phyloP scores from a whole-genome alignment of 345 rosid species.

The Conringia planisiliqua region DNA sequence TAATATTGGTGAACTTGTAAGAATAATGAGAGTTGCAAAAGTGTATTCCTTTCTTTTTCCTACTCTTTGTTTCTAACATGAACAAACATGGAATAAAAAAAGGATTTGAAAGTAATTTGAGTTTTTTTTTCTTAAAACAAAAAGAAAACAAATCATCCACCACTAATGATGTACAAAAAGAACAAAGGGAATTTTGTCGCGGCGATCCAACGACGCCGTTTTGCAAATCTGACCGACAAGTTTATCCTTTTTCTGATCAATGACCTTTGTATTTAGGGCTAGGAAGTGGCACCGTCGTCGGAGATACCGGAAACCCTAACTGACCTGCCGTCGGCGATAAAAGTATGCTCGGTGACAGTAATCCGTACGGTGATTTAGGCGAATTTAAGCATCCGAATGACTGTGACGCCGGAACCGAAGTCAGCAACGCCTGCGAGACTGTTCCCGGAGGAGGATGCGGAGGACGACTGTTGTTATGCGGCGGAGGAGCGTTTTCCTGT shows the following conservation, averaged over 20 bases:
- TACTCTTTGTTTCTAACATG: constrained; percentile 27
- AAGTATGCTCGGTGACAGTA: constrained; percentile 58
- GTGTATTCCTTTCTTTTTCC: constrained; percentile 21
- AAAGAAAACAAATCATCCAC: constrained; percentile 20
- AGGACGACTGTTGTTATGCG: constrained; percentile 17
- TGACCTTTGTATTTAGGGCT: constrained; percentile 67
- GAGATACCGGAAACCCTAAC: constrained; percentile 61
- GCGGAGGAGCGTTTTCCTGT: constrained; percentile 30
- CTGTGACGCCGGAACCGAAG: constrained; percentile 46
- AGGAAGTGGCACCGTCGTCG: constrained; percentile 66
- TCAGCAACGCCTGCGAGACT: constrained; percentile 29
- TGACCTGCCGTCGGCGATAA: constrained; percentile 62
- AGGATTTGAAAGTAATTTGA: constrained; percentile 12
- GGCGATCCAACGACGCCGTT: constrained; percentile 21
- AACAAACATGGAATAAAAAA: constrained; percentile 12
- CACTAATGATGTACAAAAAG: constrained; percentile 39
- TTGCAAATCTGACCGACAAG: constrained; percentile 3
- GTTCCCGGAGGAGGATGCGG: constrained; percentile 20
- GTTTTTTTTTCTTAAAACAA: neutral
- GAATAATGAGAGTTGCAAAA: constrained; percentile 4
- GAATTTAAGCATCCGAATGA: constrained; percentile 81
- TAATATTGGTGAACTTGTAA: neutral
- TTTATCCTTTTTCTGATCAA: constrained; percentile 28
- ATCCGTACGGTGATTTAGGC: constrained; percentile 59
- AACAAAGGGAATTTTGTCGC: constrained; percentile 28